Conservation (phyloP, 108 stramenopile genomes). For the Cyclostephanos tholiformis region DNA sequence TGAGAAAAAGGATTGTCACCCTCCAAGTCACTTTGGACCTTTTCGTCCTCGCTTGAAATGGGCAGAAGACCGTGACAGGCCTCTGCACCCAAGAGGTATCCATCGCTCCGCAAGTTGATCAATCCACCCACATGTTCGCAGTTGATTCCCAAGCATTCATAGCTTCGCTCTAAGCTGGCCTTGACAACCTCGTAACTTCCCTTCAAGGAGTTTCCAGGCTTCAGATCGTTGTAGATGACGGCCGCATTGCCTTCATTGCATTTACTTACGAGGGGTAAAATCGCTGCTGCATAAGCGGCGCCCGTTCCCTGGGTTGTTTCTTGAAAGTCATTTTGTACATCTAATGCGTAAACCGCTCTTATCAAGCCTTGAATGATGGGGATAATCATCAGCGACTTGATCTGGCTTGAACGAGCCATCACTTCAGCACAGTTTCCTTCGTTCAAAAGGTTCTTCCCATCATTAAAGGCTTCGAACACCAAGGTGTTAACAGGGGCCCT, state of each 20-base stretch:
- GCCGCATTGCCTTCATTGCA: slow-evolving; percentile 21
- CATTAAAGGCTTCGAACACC: slow-evolving; percentile 6
- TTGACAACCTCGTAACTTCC: slow-evolving; percentile 32
- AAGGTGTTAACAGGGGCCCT: slow-evolving; percentile 17
- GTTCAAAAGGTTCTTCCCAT: not conserved
- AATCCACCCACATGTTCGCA: slow-evolving; percentile 29
- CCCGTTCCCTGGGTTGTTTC: slow-evolving; percentile 25
- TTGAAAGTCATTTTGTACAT: slow-evolving; percentile 27
- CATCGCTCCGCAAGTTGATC: slow-evolving; percentile 7
- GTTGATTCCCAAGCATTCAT: slow-evolving; percentile 18
- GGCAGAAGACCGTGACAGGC: slow-evolving; percentile 17
- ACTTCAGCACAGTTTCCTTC: not conserved
- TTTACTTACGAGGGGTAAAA: slow-evolving; percentile 12
- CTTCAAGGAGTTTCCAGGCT: slow-evolving; percentile 7
- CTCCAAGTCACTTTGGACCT: not conserved
- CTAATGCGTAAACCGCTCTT: slow-evolving; percentile 10
- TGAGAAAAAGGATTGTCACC: not conserved
- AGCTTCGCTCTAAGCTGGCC: slow-evolving; percentile 16
- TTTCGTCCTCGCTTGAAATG: not conserved
- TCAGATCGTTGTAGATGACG: slow-evolving; percentile 21
- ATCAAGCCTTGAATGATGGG: slow-evolving; percentile 20
- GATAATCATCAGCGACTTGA: slow-evolving; percentile 22
- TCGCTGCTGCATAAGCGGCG: slow-evolving; percentile 13
- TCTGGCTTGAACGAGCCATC: not conserved
- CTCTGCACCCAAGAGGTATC: slow-evolving; percentile 18